These are phyloP conservation scores for Puccinia triticina DNA, from an alignment of 1,284 basidiomycete genomes.

Conservation along the genomic window DNA sequence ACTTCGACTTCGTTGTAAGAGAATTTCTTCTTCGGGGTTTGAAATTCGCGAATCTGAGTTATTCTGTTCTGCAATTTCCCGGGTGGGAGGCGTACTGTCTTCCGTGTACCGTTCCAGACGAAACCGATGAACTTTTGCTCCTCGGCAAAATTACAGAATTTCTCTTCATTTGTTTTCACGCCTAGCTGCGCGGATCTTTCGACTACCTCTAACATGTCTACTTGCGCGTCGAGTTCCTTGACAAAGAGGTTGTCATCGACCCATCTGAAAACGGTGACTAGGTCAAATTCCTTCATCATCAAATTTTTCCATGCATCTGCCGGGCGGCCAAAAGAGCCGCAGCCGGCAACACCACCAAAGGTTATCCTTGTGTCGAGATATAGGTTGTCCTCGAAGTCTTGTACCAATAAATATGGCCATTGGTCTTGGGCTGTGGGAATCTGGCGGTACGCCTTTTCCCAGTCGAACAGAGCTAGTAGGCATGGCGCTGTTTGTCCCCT, in stretches of 20 bases:
- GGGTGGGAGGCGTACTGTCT: no score
- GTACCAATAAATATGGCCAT: not conserved
- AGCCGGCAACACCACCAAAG: no score
- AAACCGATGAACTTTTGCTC: constrained; percentile 33
- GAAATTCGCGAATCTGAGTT: no score
- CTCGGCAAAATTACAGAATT: not conserved
- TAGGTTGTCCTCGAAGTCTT: not conserved
- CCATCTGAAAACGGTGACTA: no score
- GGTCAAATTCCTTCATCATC: not conserved
- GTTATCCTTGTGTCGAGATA: no score
- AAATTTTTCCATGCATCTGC: constrained; percentile 12
- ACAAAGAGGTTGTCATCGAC: no score
- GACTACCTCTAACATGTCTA: not conserved
- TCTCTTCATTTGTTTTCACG: not conserved
- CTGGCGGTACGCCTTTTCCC: no score
- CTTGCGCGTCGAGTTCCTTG: not conserved
- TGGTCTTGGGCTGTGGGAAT: no score
- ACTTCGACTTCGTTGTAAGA: not conserved
- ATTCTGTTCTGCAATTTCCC: no score
- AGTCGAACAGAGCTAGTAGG: no score
- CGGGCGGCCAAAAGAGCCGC: no score
- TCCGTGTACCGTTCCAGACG: constrained; percentile 4
- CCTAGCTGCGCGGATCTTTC: no score
- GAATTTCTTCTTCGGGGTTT: not conserved
- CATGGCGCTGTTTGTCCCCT: not conserved